A percentile compares a stretch with the other conserved stretches of the same genome.
Evolutionary conservation across 1,139 yeast species (phyloP).

Genomic region (Hemisphaericaspora subhashii): DNA sequence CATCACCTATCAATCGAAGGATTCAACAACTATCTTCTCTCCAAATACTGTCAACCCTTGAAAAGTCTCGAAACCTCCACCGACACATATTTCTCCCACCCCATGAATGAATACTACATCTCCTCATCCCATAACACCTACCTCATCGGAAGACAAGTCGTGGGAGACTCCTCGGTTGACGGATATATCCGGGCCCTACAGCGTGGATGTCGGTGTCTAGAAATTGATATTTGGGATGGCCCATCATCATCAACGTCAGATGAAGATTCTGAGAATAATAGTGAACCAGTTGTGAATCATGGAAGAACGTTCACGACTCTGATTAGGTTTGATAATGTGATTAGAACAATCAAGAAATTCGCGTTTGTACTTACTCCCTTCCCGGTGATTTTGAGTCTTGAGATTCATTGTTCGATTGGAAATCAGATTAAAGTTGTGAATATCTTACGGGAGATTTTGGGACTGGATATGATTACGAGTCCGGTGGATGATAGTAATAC

Average conservation of each 20-base stretch:
- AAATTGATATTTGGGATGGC: constrained; percentile 96
- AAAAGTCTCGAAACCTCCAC: constrained; percentile 21
- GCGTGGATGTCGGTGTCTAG: constrained; percentile 90
- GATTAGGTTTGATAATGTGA: constrained; percentile 67
- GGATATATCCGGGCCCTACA: constrained; percentile 89
- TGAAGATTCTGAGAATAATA: constrained; percentile 11
- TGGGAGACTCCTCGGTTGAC: constrained; percentile 86
- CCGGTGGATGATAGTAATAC: constrained; percentile 30
- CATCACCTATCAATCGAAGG: constrained; percentile 46
- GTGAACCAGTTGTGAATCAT: constrained; percentile 85
- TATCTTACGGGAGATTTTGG: constrained; percentile 56
- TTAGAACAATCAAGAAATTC: constrained; percentile 72
- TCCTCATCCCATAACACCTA: constrained; percentile 96
- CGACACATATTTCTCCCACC: constrained; percentile 53
- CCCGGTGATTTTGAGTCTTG: constrained; percentile 87
- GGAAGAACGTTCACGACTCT: constrained; percentile 81
- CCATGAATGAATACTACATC: constrained; percentile 81
- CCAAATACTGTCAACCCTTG: constrained; percentile 44
- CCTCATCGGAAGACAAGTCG: constrained; percentile 84
- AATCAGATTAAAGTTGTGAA: constrained; percentile 62
- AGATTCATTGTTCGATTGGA: constrained; percentile 68
- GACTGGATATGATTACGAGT: constrained; percentile 52
- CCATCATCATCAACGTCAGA: constrained; percentile 16
- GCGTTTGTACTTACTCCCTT: constrained; percentile 82
- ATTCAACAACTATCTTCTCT: constrained; percentile 52